Percentiles rank a stretch among this genome's conserved stretches.
Evolutionary conservation across 768 basidiomycete species (phyloP).

Genomic region (Asterophora lycoperdoides): DNA sequence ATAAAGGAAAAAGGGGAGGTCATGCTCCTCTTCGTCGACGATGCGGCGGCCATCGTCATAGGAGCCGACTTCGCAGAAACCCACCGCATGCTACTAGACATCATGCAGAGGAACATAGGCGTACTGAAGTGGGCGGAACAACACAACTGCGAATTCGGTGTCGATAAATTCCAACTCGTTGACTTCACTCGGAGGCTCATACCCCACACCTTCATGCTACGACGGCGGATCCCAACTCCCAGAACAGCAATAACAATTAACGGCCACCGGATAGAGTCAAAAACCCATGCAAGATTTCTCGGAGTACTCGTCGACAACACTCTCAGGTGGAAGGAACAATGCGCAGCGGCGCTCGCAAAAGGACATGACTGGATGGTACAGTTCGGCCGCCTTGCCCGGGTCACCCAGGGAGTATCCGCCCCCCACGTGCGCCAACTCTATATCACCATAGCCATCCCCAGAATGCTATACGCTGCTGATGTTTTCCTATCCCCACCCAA

Average conservation of each 20-base stretch:
- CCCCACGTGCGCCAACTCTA: too few relatives aligned
- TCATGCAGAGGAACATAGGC: slow-evolving; percentile 18
- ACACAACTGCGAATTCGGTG: slow-evolving; percentile 21
- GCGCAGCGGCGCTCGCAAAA: too few relatives aligned
- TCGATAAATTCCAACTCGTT: slow-evolving; percentile 19
- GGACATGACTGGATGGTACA: slow-evolving; percentile 19
- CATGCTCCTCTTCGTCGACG: slow-evolving; percentile 16
- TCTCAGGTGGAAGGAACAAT: too few relatives aligned
- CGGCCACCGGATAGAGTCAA: slow-evolving; percentile 15
- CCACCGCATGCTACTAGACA: slow-evolving; percentile 7
- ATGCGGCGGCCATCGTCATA: slow-evolving; percentile 12
- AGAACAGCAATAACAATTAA: background rate
- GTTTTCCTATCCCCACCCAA: slow-evolving; percentile 17
- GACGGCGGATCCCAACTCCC: background rate
- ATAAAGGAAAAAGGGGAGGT: background rate
- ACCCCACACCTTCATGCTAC: background rate
- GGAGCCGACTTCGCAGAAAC: slow-evolving; percentile 14
- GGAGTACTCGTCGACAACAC: slow-evolving; percentile 26
- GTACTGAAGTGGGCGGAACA: slow-evolving; percentile 22
- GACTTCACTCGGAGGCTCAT: background rate
- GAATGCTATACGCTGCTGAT: slow-evolving; percentile 30
- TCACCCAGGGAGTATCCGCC: too few relatives aligned
- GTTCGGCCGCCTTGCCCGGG: slow-evolving; percentile 18
- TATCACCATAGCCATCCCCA: slow-evolving; percentile 20
- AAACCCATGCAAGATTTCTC: slow-evolving; percentile 21